Base-by-base conservation (phyloP, 805 yeast genomes). In the Babjeviella inositovora region DNA sequence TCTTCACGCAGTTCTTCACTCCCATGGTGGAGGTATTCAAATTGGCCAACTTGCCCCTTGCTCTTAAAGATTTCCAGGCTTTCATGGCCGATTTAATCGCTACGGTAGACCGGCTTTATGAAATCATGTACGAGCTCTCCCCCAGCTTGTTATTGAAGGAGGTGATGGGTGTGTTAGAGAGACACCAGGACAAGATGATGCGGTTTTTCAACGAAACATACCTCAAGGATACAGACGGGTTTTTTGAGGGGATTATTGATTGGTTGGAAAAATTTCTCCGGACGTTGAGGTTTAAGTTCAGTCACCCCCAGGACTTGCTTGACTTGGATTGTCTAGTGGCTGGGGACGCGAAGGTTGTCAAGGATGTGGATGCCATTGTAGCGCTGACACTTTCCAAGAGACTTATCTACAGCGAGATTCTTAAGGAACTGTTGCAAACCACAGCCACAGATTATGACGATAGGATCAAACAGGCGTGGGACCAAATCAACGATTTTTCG, bases 151-250 rank as follows among this genome's bases (percentile, higher is more conserved):
- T 16, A 63, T 70, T 31, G 59, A 63, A 20, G n/a, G n/a, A n/a
- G n/a, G 63, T 87, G 18, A 65, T 76, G 40, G 54, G 53, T 7
- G 49, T 87, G 11, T 62, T 82, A 19, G 70, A 70, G 20, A 64
- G 66, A 14, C 93, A 85, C 43, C 79, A 80, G 32, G 70, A 66
- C 27, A 57, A 72, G 8, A 58, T 80, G 22, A 80, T 80, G 54
- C 53, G 53, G 25, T 90, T 87, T 38, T 57, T 87, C 28, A 87
- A 81, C 39, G 71, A 76, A 25, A 65, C 84, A n/a, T 84, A 85
- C 43, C 30, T 59, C n/a, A 69, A 77, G 32, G 97, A 87, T 39
- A 55, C 68, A 17, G 64, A 65, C 15, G 65, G 70, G 4, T 49
- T 87, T 5, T 87, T 87, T 47, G 68, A 71, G 23, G 70, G 70